Evolutionary conservation across 352 stramenopile genomes (phyloP), one percentile per base, ranked within the genome.

Genomic region (Phytophthora rubi): DNA sequence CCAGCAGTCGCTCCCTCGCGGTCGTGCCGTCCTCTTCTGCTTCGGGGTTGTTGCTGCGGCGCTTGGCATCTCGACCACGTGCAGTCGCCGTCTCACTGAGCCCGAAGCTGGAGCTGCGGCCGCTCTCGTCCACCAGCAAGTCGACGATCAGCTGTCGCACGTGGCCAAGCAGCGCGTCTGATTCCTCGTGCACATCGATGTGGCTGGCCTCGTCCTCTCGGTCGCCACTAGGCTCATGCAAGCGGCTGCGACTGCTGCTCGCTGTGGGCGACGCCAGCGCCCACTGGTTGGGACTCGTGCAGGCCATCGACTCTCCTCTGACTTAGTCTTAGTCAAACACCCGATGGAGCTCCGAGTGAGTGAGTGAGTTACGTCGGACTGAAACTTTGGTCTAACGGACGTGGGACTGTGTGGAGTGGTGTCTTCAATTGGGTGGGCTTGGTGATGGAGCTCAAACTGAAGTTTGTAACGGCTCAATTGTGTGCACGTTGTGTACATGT

Each of bases 101-200:
- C 10, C 52, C 35, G 15, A 62, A 48, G 48, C 63, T 42, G 26
- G 23, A 44, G 18, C 51, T 28, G 9, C 68, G 42, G 39, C 30
- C 48, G 21, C 26, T 39, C n/a, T 71, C 66, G 45, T 62, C 63
- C n/a, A 78, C 18, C 15, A 85, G 15, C 32, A 80, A 59, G 52
- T 76, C 71, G 35, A 80, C 33, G 15, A 83, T 67, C 10, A 85
- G 52, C 59, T 76, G 60, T 3, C 75, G 59, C 28, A 86, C 77
- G 32, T 72, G 66, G 12, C 70, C 71, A 5, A 82, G 42, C 53
- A 85, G 54, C 42, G 37, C 63, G 9, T 68, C 16, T 3, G n/a
- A 21, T 45, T 61, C 51, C 21, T 58, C 59, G 37, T 42, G 39
- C 44, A 32, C 45, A 9, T 55, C 48, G 8, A n/a, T 48, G 45